A percentile compares a stretch with the other conserved stretches of the same genome.
phyloP scores from a whole-genome alignment of 2,329 filamentous ascomycete genomes.

The Colletotrichum higginsianum region DNA sequence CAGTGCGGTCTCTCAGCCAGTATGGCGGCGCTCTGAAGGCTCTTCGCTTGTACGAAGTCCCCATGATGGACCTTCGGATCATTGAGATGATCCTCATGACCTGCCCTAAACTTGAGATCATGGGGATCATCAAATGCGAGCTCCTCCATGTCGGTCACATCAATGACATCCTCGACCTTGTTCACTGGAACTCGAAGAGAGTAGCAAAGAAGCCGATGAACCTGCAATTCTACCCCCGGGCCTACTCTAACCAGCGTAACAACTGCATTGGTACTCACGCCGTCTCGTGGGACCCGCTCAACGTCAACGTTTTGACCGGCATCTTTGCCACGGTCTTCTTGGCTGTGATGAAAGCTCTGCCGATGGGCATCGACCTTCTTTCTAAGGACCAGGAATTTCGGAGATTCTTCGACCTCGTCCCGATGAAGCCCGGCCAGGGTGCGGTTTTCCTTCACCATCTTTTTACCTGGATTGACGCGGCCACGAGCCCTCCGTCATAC shows the following conservation, averaged over 20 bases:
- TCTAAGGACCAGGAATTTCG: constrained; percentile 7
- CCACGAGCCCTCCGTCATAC: not conserved
- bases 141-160: constrained; percentile 47
- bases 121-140: constrained; percentile 50
- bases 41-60: constrained; percentile 46
- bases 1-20: constrained; percentile 31
- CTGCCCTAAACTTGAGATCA: constrained; percentile 43
- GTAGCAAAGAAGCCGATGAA: constrained; percentile 41
- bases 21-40: constrained; percentile 43
- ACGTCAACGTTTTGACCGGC: not conserved
- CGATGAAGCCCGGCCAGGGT: constrained; percentile 33
- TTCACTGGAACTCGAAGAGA: constrained; percentile 43
- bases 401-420: constrained; percentile 33
- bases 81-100: constrained; percentile 43
- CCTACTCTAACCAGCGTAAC: constrained; percentile 6
- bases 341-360: constrained; percentile 31
- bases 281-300: constrained; percentile 29
- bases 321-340: constrained; percentile 28
- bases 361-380: constrained; percentile 35
- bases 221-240: constrained; percentile 35
- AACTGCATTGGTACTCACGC: constrained; percentile 27
- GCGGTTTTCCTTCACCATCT: constrained; percentile 32
- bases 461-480: constrained; percentile 13
- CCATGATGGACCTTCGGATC: constrained; percentile 44
- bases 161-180: constrained; percentile 40